Conservation (phyloP, 2,329 filamentous ascomycete genomes). For the Pseudogymnoascus sp. region DNA sequence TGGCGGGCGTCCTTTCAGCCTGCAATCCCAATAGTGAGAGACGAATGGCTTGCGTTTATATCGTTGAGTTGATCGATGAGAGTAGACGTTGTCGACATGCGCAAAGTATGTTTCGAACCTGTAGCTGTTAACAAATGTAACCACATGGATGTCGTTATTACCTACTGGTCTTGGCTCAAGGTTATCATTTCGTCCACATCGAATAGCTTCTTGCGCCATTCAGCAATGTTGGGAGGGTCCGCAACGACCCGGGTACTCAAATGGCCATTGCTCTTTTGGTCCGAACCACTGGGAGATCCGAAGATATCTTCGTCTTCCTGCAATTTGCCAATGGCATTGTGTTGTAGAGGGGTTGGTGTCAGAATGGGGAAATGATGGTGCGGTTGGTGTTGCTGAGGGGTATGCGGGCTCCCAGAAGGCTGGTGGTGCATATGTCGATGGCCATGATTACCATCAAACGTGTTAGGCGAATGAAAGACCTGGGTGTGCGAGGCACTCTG, state of each 20-base stretch:
- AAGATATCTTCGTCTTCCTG: conserved; percentile 35
- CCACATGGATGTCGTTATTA: conserved; percentile 13
- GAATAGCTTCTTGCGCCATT: conserved; percentile 67
- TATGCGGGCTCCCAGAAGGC: conserved; percentile 27
- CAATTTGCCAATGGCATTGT: conserved; percentile 28
- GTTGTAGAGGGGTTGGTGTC: conserved; percentile 30
- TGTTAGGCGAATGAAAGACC: conserved; percentile 28
- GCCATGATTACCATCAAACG: conserved; percentile 30
- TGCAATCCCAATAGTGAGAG: conserved; percentile 79
- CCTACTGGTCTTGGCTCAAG: conserved; percentile 66
- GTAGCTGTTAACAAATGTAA: conserved; percentile 14
- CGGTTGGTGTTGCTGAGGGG: conserved; percentile 31
- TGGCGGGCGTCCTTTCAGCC: conserved; percentile 70
- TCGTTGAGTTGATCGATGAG: conserved; percentile 70
- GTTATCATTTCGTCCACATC: conserved; percentile 67
- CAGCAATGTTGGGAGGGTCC: conserved; percentile 59
- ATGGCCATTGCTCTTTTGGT: conserved; percentile 43
- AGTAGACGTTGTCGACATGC: conserved; percentile 79
- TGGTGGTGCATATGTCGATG: conserved; percentile 26
- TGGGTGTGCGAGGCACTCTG: conserved; percentile 30
- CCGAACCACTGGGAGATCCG: conserved; percentile 29
- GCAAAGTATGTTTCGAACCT: conserved; percentile 77
- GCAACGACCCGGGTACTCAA: conserved; percentile 51
- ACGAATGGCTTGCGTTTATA: conserved; percentile 79
- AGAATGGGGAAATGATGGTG: conserved; percentile 42